Percentiles rank a stretch among this genome's conserved stretches.
These are phyloP conservation scores for Fusarium mangiferae DNA, from an alignment of 2,329 filamentous ascomycete genomes.

Conservation along the genomic window DNA sequence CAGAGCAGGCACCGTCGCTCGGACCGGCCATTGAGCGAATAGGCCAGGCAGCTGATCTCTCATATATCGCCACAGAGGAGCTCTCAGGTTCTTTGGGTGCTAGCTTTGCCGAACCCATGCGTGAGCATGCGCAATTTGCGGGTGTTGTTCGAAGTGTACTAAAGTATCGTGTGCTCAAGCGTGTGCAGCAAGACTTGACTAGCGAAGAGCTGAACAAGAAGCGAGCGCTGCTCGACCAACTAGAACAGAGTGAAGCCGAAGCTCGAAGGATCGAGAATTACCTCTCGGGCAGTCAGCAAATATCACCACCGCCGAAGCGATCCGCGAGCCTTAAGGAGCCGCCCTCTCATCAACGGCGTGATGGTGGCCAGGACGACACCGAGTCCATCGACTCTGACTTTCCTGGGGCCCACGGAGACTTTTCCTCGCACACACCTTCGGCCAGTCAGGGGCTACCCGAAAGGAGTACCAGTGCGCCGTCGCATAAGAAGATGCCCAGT, in stretches of 20 bases:
- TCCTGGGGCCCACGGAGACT: slow-evolving; percentile 84
- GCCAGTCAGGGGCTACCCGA: slow-evolving; percentile 77
- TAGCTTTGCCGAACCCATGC: slow-evolving; percentile 96
- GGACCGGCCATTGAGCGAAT: slow-evolving; percentile 93
- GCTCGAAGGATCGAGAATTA: slow-evolving; percentile 95
- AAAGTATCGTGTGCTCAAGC: slow-evolving; percentile 89
- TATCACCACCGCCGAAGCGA: slow-evolving; percentile 69
- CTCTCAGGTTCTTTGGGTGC: slow-evolving; percentile 88
- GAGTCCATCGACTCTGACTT: slow-evolving; percentile 97
- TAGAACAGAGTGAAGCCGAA: slow-evolving; percentile 95
- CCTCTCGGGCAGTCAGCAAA: slow-evolving; percentile 77
- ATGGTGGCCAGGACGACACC: slow-evolving; percentile 77
- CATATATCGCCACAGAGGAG: slow-evolving; percentile 95
- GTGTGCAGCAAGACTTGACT: slow-evolving; percentile 97
- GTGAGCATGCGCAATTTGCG: slow-evolving; percentile 96
- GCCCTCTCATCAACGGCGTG: slow-evolving; percentile 60
- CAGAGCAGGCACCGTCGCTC: slow-evolving; percentile 87
- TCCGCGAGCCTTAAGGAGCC: slow-evolving; percentile 70
- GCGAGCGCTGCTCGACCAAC: slow-evolving; percentile 79
- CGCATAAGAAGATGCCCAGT: slow-evolving; percentile 83
- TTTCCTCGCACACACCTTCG: slow-evolving; percentile 70
- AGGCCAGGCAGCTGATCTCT: slow-evolving; percentile 93
- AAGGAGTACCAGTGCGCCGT: slow-evolving; percentile 54
- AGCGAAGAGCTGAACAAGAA: slow-evolving; percentile 93
- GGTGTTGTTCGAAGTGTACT: slow-evolving; percentile 91